phyloP scores from a whole-genome alignment of 257 asterid species.

The Solanum ahanhuiri region DNA sequence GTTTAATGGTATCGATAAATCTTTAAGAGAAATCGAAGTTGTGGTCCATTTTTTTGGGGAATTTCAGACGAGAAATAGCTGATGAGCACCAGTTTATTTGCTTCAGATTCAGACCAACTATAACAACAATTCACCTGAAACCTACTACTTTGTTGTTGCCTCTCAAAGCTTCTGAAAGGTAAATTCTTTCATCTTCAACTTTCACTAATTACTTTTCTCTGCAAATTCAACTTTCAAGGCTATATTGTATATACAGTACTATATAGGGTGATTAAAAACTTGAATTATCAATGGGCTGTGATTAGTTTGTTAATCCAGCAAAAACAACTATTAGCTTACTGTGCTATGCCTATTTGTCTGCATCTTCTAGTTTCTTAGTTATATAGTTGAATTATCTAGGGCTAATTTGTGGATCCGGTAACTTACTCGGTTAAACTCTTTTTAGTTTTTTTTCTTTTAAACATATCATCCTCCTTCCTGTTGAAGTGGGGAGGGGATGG shows the following conservation, averaged over 20 bases:
- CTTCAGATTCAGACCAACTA: constrained; percentile 1
- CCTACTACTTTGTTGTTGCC: constrained; percentile 1
- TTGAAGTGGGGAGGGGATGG: background rate
- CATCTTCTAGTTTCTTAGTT: background rate
- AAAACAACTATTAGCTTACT: background rate
- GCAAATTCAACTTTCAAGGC: background rate
- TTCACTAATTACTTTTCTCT: background rate
- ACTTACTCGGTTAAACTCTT: background rate
- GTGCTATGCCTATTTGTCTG: background rate
- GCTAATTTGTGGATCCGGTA: background rate
- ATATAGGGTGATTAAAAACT: background rate
- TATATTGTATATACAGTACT: background rate
- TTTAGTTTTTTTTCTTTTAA: background rate
- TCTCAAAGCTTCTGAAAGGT: constrained; percentile 21
- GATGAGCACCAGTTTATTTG: constrained; percentile 11
- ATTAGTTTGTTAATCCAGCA: background rate
- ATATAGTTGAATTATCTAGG: background rate
- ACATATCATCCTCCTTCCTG: background rate
- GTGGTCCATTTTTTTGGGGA: constrained; percentile 43
- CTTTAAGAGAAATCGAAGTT: constrained; percentile 8
- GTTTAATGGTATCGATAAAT: background rate
- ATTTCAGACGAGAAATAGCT: constrained; percentile 25
- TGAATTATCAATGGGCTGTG: background rate
- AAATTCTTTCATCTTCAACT: background rate
- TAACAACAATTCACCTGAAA: constrained; percentile 12